Evolutionary conservation across 495 filamentous ascomycete species (phyloP), one percentile per base, ranked within the genome.

Genomic region (Daldinia caldariorum): DNA sequence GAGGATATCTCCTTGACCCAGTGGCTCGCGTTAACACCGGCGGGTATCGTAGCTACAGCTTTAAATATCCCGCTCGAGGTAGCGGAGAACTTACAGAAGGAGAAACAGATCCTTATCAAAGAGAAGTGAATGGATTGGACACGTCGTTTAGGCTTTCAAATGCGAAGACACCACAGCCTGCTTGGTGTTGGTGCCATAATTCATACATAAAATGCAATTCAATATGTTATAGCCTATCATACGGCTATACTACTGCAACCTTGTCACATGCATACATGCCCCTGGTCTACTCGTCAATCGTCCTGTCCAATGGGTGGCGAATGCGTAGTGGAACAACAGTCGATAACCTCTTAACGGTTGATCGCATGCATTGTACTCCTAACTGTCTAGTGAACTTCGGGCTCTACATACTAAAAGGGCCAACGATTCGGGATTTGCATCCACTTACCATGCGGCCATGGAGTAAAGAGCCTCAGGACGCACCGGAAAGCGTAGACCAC

Each of bases 21-120:
- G 73, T 90, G 88, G 88, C 82, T 90, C 31, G 88, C 88, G 0
- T 77, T 90, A 12, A 89, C 88, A 0, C 88, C 87, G 0, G 77
- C 84, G 3, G 85, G 89, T 51, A 83, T 88, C 54, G 87, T 89
- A 3, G 86, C 87, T 0, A 81, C 82, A 35, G 83, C 81, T 7
- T 75, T 89, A 32, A 89, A 89, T 71, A 80, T 90, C 31, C 83
- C 84, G 1, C 75, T 88, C 16, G 79, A 82, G 9, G 78, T 89
- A 8, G 86, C 86, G 12, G 79, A 84, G 72, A 78, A 82, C 16
- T 73, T 90, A 67, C 87, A 89, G 80, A 89, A 87, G 77, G 83
- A 90, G 78, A 90, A 90, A 79, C 86, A 89, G 79, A 67, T 88
- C 7, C 70, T 89, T 18, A 76, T 87, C 29, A 74, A 79, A 43